Conservation (phyloP, 768 basidiomycete species). For the Tulasnella sp. region DNA sequence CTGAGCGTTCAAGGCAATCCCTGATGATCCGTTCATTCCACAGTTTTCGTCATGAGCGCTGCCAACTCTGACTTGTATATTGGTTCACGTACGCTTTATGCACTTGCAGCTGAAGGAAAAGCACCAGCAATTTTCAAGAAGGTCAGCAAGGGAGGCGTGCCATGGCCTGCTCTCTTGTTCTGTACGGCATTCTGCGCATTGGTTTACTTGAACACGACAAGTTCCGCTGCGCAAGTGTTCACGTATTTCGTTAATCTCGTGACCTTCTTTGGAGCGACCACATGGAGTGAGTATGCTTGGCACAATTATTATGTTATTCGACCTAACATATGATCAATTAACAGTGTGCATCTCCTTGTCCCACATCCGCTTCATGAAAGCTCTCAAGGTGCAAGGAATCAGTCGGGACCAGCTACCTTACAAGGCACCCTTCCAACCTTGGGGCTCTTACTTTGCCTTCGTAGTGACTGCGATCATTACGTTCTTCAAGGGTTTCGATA, state of each 20-base stretch:
- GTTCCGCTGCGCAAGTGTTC: slow-evolving; percentile 36
- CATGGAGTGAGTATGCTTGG: slow-evolving; percentile 20
- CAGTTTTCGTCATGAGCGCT: slow-evolving; percentile 32
- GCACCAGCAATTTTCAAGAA: slow-evolving; percentile 20
- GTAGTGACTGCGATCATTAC: slow-evolving; percentile 20
- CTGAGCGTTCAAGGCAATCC: not conserved
- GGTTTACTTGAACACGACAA: slow-evolving; percentile 44
- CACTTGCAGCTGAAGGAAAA: slow-evolving; percentile 20
- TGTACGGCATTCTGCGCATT: slow-evolving; percentile 44
- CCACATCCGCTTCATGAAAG: slow-evolving; percentile 45
- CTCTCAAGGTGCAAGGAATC: slow-evolving; percentile 34
- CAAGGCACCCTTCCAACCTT: slow-evolving; percentile 24
- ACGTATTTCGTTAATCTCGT: slow-evolving; percentile 33
- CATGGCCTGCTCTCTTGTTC: slow-evolving; percentile 34
- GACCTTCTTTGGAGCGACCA: slow-evolving; percentile 32
- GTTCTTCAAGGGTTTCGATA: slow-evolving; percentile 25
- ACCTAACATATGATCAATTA: not conserved
- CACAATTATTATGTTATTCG: not conserved
- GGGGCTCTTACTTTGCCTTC: slow-evolving; percentile 23
- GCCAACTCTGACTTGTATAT: slow-evolving; percentile 52
- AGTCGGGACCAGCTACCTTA: slow-evolving; percentile 34
- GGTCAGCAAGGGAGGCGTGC: slow-evolving; percentile 21
- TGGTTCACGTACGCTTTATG: slow-evolving; percentile 20
- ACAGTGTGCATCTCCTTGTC: slow-evolving; percentile 38
- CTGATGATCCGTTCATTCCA: not conserved